These are phyloP conservation scores for Marasmius sp. DNA, from an alignment of 1,284 basidiomycete species.

Conservation along the genomic window DNA sequence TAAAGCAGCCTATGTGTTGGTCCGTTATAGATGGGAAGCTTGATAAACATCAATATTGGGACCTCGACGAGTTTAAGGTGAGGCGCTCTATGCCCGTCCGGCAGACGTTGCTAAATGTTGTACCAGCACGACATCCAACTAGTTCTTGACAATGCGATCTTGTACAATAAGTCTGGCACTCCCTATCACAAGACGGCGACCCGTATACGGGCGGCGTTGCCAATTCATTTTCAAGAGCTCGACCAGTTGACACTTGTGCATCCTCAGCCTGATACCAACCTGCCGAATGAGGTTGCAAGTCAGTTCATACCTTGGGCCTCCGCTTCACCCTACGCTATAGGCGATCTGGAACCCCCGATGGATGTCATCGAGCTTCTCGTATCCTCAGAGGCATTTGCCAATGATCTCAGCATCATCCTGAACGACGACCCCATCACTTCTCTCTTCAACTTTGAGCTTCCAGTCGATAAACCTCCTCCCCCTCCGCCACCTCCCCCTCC, in stretches of 20 bases:
- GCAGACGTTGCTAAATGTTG: neutral
- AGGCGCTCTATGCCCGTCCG: constrained; percentile 16
- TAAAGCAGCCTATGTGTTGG: constrained; percentile 92
- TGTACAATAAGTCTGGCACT: constrained; percentile 83
- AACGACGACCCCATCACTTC: constrained; percentile 61
- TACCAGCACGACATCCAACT: constrained; percentile 78
- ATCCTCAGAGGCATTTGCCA: constrained; percentile 48
- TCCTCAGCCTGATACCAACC: neutral
- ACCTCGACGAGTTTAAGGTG: constrained; percentile 77
- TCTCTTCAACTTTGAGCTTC: constrained; percentile 68
- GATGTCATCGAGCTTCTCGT: constrained; percentile 54
- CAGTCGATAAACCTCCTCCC: constrained; percentile 47
- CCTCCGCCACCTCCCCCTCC: constrained; percentile 34
- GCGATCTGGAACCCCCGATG: constrained; percentile 73
- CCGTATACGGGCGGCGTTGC: constrained; percentile 62
- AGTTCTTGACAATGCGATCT: constrained; percentile 83
- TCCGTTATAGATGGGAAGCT: constrained; percentile 77
- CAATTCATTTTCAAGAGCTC: neutral
- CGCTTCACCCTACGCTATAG: constrained; percentile 29
- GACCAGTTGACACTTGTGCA: neutral
- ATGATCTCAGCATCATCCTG: constrained; percentile 52
- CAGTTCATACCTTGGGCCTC: neutral
- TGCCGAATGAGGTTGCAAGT: neutral
- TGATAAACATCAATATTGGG: constrained; percentile 77
- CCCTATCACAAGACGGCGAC: constrained; percentile 74